Evolutionary conservation across 1,139 yeast species (phyloP).

Genomic region (Lodderomyces theae): DNA sequence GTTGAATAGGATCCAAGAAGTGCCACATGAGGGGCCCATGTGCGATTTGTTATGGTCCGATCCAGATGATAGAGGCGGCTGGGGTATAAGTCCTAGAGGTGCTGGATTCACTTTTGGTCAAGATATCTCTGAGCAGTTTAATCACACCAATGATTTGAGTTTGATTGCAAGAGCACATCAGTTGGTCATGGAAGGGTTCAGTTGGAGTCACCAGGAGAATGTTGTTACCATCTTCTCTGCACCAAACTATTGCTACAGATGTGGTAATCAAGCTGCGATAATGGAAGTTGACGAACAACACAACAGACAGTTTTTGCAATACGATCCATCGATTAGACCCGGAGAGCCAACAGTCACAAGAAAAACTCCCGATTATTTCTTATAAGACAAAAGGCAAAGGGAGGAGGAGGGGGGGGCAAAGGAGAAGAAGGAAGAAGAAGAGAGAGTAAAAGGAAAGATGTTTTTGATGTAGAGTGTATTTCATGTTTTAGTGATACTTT

Average conservation of each 20-base stretch:
- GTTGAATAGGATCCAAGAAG: conserved; percentile 88
- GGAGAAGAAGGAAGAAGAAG: too few species aligned
- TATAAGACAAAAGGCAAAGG: conserved; percentile 39
- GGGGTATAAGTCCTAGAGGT: conserved; percentile 98
- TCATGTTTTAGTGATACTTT: neutral
- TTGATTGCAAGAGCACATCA: conserved; percentile 97
- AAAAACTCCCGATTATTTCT: conserved; percentile 92
- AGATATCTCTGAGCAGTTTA: conserved; percentile 60
- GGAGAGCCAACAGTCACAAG: conserved; percentile 96
- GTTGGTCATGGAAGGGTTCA: conserved; percentile 93
- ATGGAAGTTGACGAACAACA: conserved; percentile 97
- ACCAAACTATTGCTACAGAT: conserved; percentile 94
- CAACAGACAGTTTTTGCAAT: conserved; percentile 85
- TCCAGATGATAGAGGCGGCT: conserved; percentile 93
- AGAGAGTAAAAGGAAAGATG: too few species aligned
- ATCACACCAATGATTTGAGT: conserved; percentile 81
- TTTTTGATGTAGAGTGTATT: too few species aligned
- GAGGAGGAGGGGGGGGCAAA: too few species aligned
- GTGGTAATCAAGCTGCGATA: conserved; percentile 98
- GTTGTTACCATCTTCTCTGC: conserved; percentile 98
- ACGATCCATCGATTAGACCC: conserved; percentile 92
- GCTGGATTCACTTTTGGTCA: conserved; percentile 80
- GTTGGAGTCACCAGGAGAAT: conserved; percentile 78
- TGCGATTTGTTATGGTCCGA: conserved; percentile 97
- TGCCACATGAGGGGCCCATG: conserved; percentile 99